Evolutionary conservation across 805 yeast species (phyloP).

Genomic region (Hanseniaspora mollemarum): DNA sequence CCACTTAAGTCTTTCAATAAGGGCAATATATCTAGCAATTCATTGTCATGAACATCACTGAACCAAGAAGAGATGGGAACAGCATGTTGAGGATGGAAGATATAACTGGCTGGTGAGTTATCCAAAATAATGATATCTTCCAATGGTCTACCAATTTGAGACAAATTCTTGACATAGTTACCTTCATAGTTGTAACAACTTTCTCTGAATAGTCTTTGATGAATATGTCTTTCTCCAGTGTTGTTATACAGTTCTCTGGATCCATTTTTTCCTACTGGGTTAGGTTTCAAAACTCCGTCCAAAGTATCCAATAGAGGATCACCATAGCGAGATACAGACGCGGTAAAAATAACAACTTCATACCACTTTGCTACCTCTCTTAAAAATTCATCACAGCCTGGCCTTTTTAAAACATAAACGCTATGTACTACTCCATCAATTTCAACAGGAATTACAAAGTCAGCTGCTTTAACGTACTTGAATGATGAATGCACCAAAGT

Average conservation of each 20-base stretch:
- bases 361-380: constrained; percentile 68
- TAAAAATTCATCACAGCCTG: constrained; percentile 94
- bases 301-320: constrained; percentile 86
- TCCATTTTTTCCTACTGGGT: constrained; percentile 30
- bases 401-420: constrained; percentile 92
- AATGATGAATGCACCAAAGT: constrained; percentile 93
- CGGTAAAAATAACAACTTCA: constrained; percentile 95
- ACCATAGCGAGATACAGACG: constrained; percentile 89
- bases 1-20: constrained; percentile 74
- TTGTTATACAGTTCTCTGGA: constrained; percentile 31
- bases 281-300: constrained; percentile 44
- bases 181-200: constrained; percentile 90
- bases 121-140: constrained; percentile 79
- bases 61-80: constrained; percentile 97
- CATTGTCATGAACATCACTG: constrained; percentile 95
- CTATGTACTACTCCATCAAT: constrained; percentile 86
- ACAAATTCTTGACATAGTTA: constrained; percentile 82
- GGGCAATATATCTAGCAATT: constrained; percentile 81
- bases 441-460: constrained; percentile 94
- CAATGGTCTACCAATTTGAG: constrained; percentile 89
- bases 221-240: constrained; percentile 37
- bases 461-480: constrained; percentile 83
- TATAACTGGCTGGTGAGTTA: constrained; percentile 96
- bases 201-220: constrained; percentile 88
- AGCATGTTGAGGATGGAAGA: constrained; percentile 95